Conservation (phyloP, 352 stramenopile species). For the Pythium dissotocum region DNA sequence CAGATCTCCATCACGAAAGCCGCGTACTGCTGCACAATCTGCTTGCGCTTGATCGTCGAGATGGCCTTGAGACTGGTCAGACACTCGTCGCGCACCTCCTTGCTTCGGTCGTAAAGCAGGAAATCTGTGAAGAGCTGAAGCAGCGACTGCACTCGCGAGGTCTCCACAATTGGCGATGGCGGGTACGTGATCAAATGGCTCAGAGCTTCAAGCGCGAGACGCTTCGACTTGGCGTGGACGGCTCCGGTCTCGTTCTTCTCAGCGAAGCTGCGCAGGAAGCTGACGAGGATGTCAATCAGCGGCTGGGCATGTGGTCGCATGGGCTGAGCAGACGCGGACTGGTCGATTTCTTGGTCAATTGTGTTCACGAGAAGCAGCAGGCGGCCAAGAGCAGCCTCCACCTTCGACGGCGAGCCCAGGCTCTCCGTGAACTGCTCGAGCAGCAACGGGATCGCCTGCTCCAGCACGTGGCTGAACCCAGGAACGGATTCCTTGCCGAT, state of each 20-base stretch:
- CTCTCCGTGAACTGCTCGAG: slow-evolving; percentile 62
- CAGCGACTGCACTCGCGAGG: slow-evolving; percentile 60
- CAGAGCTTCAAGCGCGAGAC: slow-evolving; percentile 63
- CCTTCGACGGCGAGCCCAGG: slow-evolving; percentile 52
- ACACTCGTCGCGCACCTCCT: slow-evolving; percentile 68
- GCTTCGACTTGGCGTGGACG: slow-evolving; percentile 51
- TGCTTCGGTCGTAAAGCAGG: slow-evolving; percentile 59
- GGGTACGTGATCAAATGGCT: slow-evolving; percentile 79
- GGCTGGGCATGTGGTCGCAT: slow-evolving; percentile 69
- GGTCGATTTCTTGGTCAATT: slow-evolving; percentile 83
- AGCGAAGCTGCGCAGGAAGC: slow-evolving; percentile 42
- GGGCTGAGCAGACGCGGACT: slow-evolving; percentile 63
- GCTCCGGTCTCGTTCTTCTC: slow-evolving; percentile 27
- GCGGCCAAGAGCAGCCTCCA: slow-evolving; percentile 65
- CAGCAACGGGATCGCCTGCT: slow-evolving; percentile 60
- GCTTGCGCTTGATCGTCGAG: slow-evolving; percentile 62
- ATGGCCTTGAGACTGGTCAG: slow-evolving; percentile 70
- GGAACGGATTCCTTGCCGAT: slow-evolving; percentile 67
- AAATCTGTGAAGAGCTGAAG: slow-evolving; percentile 76
- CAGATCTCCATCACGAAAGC: slow-evolving; percentile 76
- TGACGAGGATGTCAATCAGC: slow-evolving; percentile 60
- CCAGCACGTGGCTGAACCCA: slow-evolving; percentile 72
- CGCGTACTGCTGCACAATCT: slow-evolving; percentile 61
- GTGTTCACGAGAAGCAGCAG: slow-evolving; percentile 76
- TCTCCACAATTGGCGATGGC: slow-evolving; percentile 72